A percentile compares a stretch with the other conserved stretches of the same genome.
Conservation (phyloP, 176 grass and related monocot genomes). For the barley (Hordeum vulgare) region DNA sequence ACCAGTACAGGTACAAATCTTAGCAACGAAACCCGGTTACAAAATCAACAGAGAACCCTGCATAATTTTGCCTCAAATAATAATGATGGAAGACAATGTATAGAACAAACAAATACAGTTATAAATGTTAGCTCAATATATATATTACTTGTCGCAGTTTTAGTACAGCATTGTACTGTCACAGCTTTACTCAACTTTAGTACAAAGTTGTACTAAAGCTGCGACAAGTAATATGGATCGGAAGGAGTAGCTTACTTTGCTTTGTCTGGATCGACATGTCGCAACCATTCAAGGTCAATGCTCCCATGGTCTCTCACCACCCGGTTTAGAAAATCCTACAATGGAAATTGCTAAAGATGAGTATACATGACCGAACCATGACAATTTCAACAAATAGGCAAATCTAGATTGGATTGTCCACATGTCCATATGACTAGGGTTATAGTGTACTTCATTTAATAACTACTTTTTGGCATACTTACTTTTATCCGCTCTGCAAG, state of each 20-base stretch:
- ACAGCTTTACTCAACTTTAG: too few species aligned
- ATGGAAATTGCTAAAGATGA: conserved; percentile 12
- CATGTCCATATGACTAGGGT: background rate
- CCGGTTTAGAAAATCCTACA: conserved; percentile 61
- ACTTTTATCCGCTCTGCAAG: conserved; percentile 79
- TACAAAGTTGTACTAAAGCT: too few species aligned
- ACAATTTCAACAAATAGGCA: conserved; percentile 9
- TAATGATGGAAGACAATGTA: background rate
- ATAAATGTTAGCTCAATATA: background rate
- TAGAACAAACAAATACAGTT: background rate
- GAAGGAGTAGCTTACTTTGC: conserved; percentile 49
- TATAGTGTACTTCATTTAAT: background rate
- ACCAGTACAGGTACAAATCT: background rate
- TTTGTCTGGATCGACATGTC: conserved; percentile 63
- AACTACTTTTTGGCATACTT: conserved; percentile 14
- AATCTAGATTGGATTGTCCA: background rate
- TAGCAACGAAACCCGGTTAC: background rate
- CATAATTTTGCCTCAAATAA: background rate
- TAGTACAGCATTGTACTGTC: too few species aligned
- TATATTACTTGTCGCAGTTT: background rate
- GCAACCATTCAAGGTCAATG: conserved; percentile 73
- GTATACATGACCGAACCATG: background rate
- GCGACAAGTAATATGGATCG: too few species aligned
- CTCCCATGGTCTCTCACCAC: conserved; percentile 68
- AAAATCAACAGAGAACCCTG: background rate